Base-by-base conservation (phyloP, 192 early-diverging fungal genomes). In the Mortierella claussenii region DNA sequence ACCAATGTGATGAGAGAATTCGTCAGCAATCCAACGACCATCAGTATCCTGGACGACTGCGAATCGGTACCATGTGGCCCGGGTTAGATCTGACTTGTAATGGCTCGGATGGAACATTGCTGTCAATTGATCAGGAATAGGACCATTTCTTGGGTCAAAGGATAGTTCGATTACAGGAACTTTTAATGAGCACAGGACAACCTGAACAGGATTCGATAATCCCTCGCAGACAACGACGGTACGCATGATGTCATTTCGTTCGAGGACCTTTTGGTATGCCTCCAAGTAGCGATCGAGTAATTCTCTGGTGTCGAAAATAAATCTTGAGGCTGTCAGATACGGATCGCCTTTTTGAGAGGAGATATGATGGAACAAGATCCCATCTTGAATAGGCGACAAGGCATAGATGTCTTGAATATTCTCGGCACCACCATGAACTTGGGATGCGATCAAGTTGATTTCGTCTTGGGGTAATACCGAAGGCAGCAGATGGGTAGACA, bases 371-470 rank as follows among this genome's bases (percentile, higher is more conserved):
- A 55, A 55, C 1, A 55, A 4, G 31, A 55, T 55, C 3, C 53
- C 53, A 34, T 55, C 53, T 21, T 55, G 53, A 17, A 55, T 34
- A n/a, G 53, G 53, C 10, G 53, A 55, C 53, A 55, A 4, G 8
- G 53, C 31, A 21, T 55, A 55, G 33, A 55, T 55, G 18, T 55
- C 53, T n/a, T 55, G 30, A 8, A 55, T 55, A 21, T 55, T 55
- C 3, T 7, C 3, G 10, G n/a, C 32, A 9, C 53, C 53, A n/a
- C 53, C 53, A 20, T 21, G 31, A 4, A 55, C 53, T 3, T 21
- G 13, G 18, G 32, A 7, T 0, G n/a, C 31, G 53, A 55, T 55
- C 1, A 1, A 7, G 23, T 55, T n/a, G 31, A 55, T 55, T 4
- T 55, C 53, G 4, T 0, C 28, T n/a, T 55, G 53, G 31, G 20